Evolutionary conservation across 2,329 filamentous ascomycete species (phyloP).

Genomic region (Byssoonygena ceratinophila): DNA sequence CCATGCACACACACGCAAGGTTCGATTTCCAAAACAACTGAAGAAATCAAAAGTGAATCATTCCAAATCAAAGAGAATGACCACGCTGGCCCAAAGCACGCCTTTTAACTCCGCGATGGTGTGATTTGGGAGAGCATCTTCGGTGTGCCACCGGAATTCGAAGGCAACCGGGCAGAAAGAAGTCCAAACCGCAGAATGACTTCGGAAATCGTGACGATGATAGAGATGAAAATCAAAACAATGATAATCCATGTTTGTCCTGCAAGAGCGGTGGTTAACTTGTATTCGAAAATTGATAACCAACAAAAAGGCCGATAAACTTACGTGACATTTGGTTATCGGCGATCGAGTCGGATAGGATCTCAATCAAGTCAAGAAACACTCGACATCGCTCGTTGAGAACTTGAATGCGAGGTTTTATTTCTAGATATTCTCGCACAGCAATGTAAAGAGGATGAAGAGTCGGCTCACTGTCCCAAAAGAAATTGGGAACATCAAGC

Average conservation of each 20-base stretch:
- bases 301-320: conserved; percentile 16
- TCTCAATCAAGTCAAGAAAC: conserved; percentile 91
- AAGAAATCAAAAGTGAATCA: background rate
- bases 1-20: background rate
- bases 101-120: background rate
- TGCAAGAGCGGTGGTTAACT: conserved; percentile 17
- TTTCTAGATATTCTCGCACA: conserved; percentile 94
- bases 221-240: conserved; percentile 79
- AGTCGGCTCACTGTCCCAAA: conserved; percentile 95
- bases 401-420: conserved; percentile 88
- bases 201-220: conserved; percentile 81
- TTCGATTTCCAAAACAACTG: background rate
- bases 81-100: background rate
- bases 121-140: conserved; percentile 3
- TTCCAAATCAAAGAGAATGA: background rate
- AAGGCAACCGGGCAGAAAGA: conserved; percentile 34
- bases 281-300: background rate
- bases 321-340: conserved; percentile 83
- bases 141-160: background rate
- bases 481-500: conserved; percentile 91
- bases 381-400: conserved; percentile 95
- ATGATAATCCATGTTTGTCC: conserved; percentile 97
- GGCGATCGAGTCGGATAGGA: conserved; percentile 80
- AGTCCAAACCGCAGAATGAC: conserved; percentile 78
- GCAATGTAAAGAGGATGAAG: conserved; percentile 88